phyloP scores from a whole-genome alignment of 306 rosid species.

The Acacia melanoxylon region DNA sequence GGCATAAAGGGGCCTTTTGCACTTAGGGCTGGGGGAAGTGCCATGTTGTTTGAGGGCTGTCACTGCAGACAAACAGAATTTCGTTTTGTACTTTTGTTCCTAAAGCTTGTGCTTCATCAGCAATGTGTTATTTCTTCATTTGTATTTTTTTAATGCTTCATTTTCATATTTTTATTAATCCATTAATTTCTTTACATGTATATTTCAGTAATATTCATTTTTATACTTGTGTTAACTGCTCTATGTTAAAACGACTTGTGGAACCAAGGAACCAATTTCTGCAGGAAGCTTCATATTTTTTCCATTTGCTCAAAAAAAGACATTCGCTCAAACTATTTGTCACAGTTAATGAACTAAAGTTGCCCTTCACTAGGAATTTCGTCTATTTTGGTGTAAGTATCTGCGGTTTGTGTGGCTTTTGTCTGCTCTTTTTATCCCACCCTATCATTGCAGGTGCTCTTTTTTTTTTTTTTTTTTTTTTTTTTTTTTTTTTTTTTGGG shows the following conservation, averaged over 20 bases:
- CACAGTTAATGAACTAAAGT: neutral
- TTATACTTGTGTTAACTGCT: neutral
- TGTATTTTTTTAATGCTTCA: neutral
- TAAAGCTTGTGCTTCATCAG: neutral
- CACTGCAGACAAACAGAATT: conserved; percentile 4
- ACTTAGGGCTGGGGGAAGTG: neutral
- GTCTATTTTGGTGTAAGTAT: neutral
- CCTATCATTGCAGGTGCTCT: neutral
- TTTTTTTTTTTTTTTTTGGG: no score
- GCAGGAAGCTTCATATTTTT: neutral
- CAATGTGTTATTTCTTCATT: conserved; percentile 1
- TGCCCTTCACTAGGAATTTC: neutral
- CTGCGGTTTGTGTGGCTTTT: neutral
- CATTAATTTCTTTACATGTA: neutral
- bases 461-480: no score
- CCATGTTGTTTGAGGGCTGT: neutral
- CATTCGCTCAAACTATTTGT: neutral
- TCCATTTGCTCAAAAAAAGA: neutral
- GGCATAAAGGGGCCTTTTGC: neutral
- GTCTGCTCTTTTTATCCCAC: neutral
- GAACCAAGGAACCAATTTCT: neutral
- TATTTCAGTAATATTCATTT: neutral
- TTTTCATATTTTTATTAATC: neutral
- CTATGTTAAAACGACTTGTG: neutral
- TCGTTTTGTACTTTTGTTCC: conserved; percentile 2